A percentile compares a stretch with the other conserved stretches of the same genome.
Conservation (phyloP, 768 basidiomycete genomes). For the Cubamyces sp. region DNA sequence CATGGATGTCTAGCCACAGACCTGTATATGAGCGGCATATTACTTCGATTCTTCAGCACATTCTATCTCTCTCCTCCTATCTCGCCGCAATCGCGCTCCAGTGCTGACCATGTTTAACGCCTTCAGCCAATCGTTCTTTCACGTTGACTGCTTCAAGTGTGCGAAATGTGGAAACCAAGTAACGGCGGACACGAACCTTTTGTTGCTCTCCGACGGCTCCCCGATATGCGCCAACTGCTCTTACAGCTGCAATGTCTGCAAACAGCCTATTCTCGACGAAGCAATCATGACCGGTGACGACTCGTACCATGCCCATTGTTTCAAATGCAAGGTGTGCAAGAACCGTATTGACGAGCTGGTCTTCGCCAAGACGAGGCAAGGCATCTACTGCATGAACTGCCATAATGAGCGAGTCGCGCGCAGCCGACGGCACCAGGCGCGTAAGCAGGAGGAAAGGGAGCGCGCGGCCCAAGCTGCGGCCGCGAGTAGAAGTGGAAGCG, state of each 20-base stretch:
- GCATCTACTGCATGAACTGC: slow-evolving; percentile 98
- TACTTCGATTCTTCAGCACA: neutral
- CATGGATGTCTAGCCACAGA: neutral
- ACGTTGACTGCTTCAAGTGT: slow-evolving; percentile 94
- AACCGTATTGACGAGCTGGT: slow-evolving; percentile 97
- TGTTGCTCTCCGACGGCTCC: slow-evolving; percentile 95
- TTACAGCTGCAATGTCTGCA: slow-evolving; percentile 95
- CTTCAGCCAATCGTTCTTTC: slow-evolving; percentile 88
- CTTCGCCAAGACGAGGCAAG: slow-evolving; percentile 97
- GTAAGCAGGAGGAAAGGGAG: slow-evolving; percentile 54
- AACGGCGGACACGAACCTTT: slow-evolving; percentile 95
- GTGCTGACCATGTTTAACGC: slow-evolving; percentile 20
- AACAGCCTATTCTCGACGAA: slow-evolving; percentile 93
- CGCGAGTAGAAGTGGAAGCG: slow-evolving; percentile 25
- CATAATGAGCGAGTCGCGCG: slow-evolving; percentile 97
- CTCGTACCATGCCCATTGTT: slow-evolving; percentile 97
- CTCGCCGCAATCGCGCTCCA: neutral
- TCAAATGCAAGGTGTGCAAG: slow-evolving; percentile 95
- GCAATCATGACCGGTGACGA: slow-evolving; percentile 99
- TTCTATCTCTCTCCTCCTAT: neutral
- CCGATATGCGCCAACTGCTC: slow-evolving; percentile 95
- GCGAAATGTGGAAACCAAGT: slow-evolving; percentile 94
- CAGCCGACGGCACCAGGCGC: slow-evolving; percentile 88
- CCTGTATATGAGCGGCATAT: neutral
- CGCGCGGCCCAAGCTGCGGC: slow-evolving; percentile 40